Base-by-base conservation (phyloP, 1,139 yeast genomes). In the Pichia terricola region DNA sequence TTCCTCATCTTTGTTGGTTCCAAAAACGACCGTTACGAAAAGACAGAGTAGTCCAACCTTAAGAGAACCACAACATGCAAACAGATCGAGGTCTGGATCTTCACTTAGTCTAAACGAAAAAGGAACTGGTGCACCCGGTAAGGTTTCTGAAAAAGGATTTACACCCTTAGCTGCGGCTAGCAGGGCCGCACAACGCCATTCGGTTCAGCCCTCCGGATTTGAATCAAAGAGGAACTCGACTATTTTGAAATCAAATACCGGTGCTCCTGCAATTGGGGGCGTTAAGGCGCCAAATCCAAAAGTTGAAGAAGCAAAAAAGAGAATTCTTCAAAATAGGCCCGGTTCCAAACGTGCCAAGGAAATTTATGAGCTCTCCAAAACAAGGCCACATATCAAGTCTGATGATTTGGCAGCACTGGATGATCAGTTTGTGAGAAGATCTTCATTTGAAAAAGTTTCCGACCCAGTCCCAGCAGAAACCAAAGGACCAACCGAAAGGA, bases 391-490 rank as follows among this genome's bases (percentile, higher is more conserved):
- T n/a, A 36, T 49, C 5, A 41, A 49, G 22, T 35, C 47, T 9
- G 39, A 41, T 9, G 45, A 46, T 35, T 46, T 49, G n/a, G 38
- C 44, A 22, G 41, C 43, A 6, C 34, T 50, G 8, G 39, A 45
- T 25, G 49, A 51, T 22, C 4, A 27, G 3, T 26, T 34, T 25
- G 50, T 47, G 25, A 45, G 50, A 33, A 69, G 68, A 45, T 78
- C 87, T 0, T 78, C 85, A 27, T 80, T 74, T 55, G 75, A 71
- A 45, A 77, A 72, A 54, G 58, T 33, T 10, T 57, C 61, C 8
- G 51, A 31, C 5, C 28, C 28, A n/a, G 25, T 5, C 9, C 34
- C 27, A 26, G 7, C 27, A 4, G 46, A 39, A 8, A 3, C 10
- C 9, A 25, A 26, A 30, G 32, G 10, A 30, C 7, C 32, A 27